Base-by-base conservation (phyloP, 345 rosid species). In the Nephelium lappaceum region DNA sequence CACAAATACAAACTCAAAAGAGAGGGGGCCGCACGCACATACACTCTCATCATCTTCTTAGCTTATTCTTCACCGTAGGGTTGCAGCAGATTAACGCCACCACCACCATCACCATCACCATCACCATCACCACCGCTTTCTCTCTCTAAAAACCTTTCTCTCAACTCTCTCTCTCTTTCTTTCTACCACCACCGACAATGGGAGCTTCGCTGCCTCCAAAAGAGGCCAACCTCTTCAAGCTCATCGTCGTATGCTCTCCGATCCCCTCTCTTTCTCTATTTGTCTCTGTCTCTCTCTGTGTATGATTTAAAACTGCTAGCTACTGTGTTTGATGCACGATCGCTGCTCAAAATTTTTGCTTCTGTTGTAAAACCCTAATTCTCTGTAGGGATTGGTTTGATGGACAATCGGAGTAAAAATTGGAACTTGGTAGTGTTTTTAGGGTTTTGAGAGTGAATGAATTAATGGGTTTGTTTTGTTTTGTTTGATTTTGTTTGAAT, bases 181-280 rank as follows among this genome's bases (percentile, higher is more conserved):
- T 65, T 16, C 12, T 39, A 41, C 53, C 5, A 51, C 38, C 9
- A 0, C 58, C 77, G n/a, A 55, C 84, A 88, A 94, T 94, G 99
- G 99, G 98, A 63, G 93, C 98, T 79, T 90, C 99, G 55, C 89
- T 97, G 89, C 99, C 99, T 86, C 89, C 95, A 69, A 97, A 97
- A 86, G 99, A 97, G 88, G 99, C 99, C 78, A 97, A 93, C 85
- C 99, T 92, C 87, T 97, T 97, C 93, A 97, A 97, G 87, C 93
- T 92, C 93, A 97, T 97, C 89, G 98, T 94, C 84, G 99, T 97
- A 94, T 79, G 95, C 83, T 81, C 84, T 83, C 83, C 73, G 77
- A 74, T 76, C 82, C 79, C 43, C 77, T 75, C 45, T 77, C 66
- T 71, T 38, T 71, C 5, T 71, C 62, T 77, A 73, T 42, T 18